phyloP scores from a whole-genome alignment of 495 filamentous ascomycete genomes.

The Podospora appendiculata region DNA sequence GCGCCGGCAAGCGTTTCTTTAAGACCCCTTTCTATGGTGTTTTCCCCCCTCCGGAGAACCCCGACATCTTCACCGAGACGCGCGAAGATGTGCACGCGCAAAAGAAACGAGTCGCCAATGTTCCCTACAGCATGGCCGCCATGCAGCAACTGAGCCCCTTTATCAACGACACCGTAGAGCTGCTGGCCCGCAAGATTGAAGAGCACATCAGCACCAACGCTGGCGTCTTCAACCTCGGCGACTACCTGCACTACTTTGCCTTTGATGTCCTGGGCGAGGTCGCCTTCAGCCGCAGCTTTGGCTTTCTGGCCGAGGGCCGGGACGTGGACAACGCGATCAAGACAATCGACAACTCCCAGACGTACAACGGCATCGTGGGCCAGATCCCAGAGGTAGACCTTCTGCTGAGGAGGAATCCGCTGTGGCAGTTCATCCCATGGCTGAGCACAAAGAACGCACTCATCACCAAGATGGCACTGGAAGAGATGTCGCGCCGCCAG shows the following conservation, averaged over 20 bases:
- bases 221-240: slow-evolving; percentile 37
- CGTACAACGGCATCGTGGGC: slow-evolving; percentile 47
- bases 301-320: slow-evolving; percentile 50
- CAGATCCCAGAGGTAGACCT: slow-evolving; percentile 43
- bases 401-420: slow-evolving; percentile 38
- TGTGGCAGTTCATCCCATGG: slow-evolving; percentile 40
- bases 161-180: slow-evolving; percentile 40
- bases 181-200: slow-evolving; percentile 33
- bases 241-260: slow-evolving; percentile 47
- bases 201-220: slow-evolving; percentile 9
- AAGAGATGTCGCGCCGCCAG: slow-evolving; percentile 37
- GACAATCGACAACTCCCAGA: slow-evolving; percentile 45
- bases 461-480: slow-evolving; percentile 42
- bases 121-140: slow-evolving; percentile 45
- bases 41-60: slow-evolving; percentile 49
- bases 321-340: slow-evolving; percentile 51
- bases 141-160: slow-evolving; percentile 43
- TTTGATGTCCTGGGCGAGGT: slow-evolving; percentile 56
- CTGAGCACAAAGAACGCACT: slow-evolving; percentile 39
- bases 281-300: slow-evolving; percentile 56
- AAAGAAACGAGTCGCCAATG: slow-evolving; percentile 49
- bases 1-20: slow-evolving; percentile 46
- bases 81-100: slow-evolving; percentile 46
- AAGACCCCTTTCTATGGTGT: slow-evolving; percentile 50
- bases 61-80: slow-evolving; percentile 52